Percentiles rank a stretch among this genome's conserved stretches.
Conservation (phyloP, 2,329 filamentous ascomycete species). For the Penicillium sp. region DNA sequence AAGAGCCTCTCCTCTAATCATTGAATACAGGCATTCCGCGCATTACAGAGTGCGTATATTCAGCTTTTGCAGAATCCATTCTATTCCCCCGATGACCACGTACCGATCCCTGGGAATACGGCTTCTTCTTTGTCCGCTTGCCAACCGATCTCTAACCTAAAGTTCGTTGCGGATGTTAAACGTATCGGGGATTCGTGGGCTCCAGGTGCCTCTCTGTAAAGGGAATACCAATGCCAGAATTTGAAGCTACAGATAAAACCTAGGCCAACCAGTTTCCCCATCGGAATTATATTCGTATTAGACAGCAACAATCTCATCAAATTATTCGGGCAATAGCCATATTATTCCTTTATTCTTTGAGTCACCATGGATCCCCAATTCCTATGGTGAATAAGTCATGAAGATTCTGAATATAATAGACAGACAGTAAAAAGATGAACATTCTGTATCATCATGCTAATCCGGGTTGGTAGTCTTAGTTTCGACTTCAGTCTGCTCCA, state of each 20-base stretch:
- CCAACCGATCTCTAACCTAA: slow-evolving; percentile 73
- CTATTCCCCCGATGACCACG: slow-evolving; percentile 82
- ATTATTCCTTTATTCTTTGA: background rate
- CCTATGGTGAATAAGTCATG: background rate
- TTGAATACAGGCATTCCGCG: slow-evolving; percentile 68
- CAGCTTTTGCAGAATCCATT: slow-evolving; percentile 89
- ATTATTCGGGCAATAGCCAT: background rate
- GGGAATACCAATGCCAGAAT: slow-evolving; percentile 32
- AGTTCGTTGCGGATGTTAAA: slow-evolving; percentile 78
- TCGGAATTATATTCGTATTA: background rate
- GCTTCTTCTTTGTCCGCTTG: slow-evolving; percentile 43
- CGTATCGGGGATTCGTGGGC: slow-evolving; percentile 82
- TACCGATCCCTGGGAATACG: slow-evolving; percentile 54
- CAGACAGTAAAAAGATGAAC: background rate
- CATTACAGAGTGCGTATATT: slow-evolving; percentile 90
- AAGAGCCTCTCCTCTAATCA: slow-evolving; percentile 3
- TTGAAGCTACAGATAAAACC: background rate
- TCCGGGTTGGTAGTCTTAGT: background rate
- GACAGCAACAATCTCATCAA: slow-evolving; percentile 51
- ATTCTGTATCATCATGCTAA: background rate
- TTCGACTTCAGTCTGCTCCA: slow-evolving; percentile 61
- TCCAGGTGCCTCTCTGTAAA: slow-evolving; percentile 69
- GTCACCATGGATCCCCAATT: background rate
- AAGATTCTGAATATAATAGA: background rate
- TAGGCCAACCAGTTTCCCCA: background rate